Conservation (phyloP, 306 rosid species). For the Lagenaria siceraria region DNA sequence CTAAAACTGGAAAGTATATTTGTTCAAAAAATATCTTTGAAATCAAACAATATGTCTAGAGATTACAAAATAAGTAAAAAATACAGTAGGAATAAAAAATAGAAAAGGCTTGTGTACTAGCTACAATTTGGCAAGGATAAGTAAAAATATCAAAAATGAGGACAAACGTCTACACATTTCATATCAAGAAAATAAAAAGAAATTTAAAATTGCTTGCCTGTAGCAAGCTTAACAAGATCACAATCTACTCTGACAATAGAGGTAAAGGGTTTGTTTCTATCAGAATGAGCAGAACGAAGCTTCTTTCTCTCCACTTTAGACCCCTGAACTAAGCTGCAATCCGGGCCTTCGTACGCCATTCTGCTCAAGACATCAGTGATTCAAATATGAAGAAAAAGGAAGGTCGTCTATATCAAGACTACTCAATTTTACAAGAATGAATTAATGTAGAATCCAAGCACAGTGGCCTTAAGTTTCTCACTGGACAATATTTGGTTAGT, state of each 20-base stretch:
- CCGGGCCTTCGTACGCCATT: background rate
- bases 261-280: background rate
- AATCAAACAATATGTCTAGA: background rate
- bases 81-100: background rate
- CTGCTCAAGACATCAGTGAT: background rate
- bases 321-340: background rate
- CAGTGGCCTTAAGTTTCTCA: background rate
- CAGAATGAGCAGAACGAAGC: background rate
- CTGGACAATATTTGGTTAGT: too few relatives aligned
- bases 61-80: background rate
- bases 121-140: background rate
- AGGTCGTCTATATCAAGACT: background rate
- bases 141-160: background rate
- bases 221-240: background rate
- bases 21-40: background rate
- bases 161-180: background rate
- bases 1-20: background rate
- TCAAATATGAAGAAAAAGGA: background rate
- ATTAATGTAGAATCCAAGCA: background rate
- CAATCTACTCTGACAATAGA: background rate
- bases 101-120: background rate
- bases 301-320: background rate
- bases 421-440: background rate
- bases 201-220: background rate
- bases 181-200: background rate